Conservation (phyloP, 176 grass and related monocot species). For the Metroxylon sagu region DNA sequence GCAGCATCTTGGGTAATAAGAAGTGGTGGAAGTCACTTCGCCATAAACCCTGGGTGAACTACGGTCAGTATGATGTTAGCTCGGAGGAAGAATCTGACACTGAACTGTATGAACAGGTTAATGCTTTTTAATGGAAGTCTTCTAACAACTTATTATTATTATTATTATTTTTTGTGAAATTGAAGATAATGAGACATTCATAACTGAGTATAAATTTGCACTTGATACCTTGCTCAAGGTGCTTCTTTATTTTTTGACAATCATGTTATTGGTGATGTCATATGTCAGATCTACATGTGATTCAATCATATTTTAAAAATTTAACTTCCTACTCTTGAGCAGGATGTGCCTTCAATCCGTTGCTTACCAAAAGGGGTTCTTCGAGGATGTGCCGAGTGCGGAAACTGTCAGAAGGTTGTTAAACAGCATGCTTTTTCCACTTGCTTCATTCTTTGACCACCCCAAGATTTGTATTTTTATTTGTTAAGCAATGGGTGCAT, state of each 20-base stretch:
- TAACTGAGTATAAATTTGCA: too few species aligned
- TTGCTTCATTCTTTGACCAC: not conserved
- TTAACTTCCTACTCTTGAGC: not conserved
- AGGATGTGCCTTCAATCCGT: slow-evolving; percentile 34
- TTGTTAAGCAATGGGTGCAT: slow-evolving; percentile 10
- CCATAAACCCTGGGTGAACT: slow-evolving; percentile 56
- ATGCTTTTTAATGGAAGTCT: too few species aligned
- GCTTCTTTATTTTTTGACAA: too few species aligned
- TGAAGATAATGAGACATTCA: too few species aligned
- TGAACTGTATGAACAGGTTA: not conserved
- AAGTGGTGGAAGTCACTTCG: slow-evolving; percentile 49
- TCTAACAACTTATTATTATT: too few species aligned
- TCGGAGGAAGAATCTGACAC: slow-evolving; percentile 37
- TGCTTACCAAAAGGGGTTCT: slow-evolving; percentile 79
- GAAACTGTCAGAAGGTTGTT: slow-evolving; percentile 62
- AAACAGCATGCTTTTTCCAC: slow-evolving; percentile 3
- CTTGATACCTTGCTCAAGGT: too few species aligned
- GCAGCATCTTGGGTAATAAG: slow-evolving; percentile 29
- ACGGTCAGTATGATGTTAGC: slow-evolving; percentile 43
- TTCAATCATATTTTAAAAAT: too few species aligned
- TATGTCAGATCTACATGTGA: too few species aligned
- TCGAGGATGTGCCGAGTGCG: slow-evolving; percentile 65
- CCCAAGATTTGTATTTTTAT: slow-evolving; percentile 1
- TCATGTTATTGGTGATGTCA: too few species aligned
- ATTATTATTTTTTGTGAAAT: too few species aligned